phyloP scores from a whole-genome alignment of 768 basidiomycete species.

The Russula sp. region DNA sequence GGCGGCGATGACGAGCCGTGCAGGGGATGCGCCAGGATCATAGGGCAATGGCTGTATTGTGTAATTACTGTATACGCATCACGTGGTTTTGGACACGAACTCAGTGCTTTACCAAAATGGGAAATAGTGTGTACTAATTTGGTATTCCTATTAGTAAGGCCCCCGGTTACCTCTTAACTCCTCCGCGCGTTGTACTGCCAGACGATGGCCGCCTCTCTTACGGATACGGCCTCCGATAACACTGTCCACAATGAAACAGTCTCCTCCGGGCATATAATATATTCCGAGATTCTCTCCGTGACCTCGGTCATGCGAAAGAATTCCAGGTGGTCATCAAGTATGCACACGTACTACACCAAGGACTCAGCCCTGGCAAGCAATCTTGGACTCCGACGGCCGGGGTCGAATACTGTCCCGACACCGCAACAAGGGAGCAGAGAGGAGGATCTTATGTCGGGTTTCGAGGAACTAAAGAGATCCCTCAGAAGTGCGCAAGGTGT shows the following conservation, averaged over 20 bases:
- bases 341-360: slow-evolving; percentile 54
- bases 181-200: not conserved
- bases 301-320: slow-evolving; percentile 97
- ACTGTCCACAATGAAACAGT: slow-evolving; percentile 33
- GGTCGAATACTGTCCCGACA: slow-evolving; percentile 41
- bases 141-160: not conserved
- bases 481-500: slow-evolving; percentile 67
- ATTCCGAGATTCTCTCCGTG: slow-evolving; percentile 87
- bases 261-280: slow-evolving; percentile 73
- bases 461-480: slow-evolving; percentile 77
- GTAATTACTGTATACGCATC: slow-evolving; percentile 20
- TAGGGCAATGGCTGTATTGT: slow-evolving; percentile 32
- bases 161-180: slow-evolving; percentile 4
- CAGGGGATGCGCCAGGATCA: slow-evolving; percentile 40
- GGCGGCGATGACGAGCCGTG: slow-evolving; percentile 77
- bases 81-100: not conserved
- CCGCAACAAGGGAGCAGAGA: slow-evolving; percentile 61
- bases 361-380: slow-evolving; percentile 71
- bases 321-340: slow-evolving; percentile 87
- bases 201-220: slow-evolving; percentile 13
- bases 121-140: slow-evolving; percentile 20
- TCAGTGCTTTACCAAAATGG: not conserved
- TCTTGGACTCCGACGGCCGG: slow-evolving; percentile 67
- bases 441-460: slow-evolving; percentile 84
- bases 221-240: slow-evolving; percentile 1